Evolutionary conservation across 768 basidiomycete species (phyloP), one percentile per base, ranked within the genome.

Genomic region (Mycena latifolia): DNA sequence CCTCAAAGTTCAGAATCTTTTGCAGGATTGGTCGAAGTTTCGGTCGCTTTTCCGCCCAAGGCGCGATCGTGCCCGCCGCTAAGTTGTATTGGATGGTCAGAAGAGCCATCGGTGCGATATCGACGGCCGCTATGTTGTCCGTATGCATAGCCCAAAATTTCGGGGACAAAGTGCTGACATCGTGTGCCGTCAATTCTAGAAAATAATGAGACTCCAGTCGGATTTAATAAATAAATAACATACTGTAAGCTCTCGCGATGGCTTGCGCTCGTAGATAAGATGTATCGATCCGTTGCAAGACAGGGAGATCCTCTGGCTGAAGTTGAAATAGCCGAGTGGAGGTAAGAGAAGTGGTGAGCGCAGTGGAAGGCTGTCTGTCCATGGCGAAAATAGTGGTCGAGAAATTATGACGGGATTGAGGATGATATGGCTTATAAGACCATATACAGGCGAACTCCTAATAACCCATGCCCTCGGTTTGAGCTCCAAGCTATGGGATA

Each of bases 41-140:
- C 0, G 74, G 75, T 8, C 63, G 31, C 39, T 57, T 45, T 27
- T 41, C 55, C 7, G 63, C 63, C 45, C 55, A 64, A 20, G 55
- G 54, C 15, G 54, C 75, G 35, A 81, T 64, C 0, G 79, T 81
- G 14, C 80, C 80, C 9, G 72, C 74, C 12, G 65, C 71, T 15
- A 80, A 68, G 50, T 80, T 80, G 57, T 75, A 75, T 47, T 81
- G 80, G 11, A 80, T 74, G 8, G 75, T 75, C 31, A 78, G 63
- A 11, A 80, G 67, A 5, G 76, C 76, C 17, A 64, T 71, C 3
- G 75, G 68, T 3, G 74, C 77, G 14, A 71, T 75, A 67, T 79
- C 80, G 24, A 75, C 43, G 8, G 62, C 39, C 5, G 57, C 51
- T 22, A 78, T 76, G 18, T 75, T 75, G 61, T 80, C 77, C 6